These are phyloP conservation scores for Solanum arcanum DNA, from an alignment of 257 asterid genomes.

Conservation along the genomic window DNA sequence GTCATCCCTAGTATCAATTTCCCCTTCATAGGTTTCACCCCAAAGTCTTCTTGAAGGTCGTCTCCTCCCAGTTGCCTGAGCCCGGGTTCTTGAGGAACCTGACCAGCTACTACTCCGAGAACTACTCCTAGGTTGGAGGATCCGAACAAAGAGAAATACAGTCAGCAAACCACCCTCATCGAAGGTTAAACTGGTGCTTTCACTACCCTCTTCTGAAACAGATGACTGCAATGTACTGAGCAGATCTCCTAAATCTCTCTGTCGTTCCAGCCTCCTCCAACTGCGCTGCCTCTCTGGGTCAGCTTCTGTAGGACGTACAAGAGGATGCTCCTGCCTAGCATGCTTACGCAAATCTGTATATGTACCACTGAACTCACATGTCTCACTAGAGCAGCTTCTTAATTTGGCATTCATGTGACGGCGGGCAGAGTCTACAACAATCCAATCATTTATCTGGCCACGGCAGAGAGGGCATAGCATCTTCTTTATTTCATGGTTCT, in stretches of 20 bases:
- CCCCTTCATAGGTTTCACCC: slow-evolving; percentile 58
- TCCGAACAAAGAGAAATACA: slow-evolving; percentile 54
- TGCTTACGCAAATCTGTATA: slow-evolving; percentile 76
- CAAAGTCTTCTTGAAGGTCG: slow-evolving; percentile 49
- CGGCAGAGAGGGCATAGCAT: slow-evolving; percentile 76
- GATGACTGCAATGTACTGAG: slow-evolving; percentile 68
- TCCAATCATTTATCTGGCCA: slow-evolving; percentile 58
- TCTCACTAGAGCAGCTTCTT: slow-evolving; percentile 77
- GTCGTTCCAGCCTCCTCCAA: slow-evolving; percentile 79
- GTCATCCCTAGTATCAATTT: slow-evolving; percentile 32
- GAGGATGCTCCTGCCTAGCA: slow-evolving; percentile 69
- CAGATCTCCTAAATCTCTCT: slow-evolving; percentile 70
- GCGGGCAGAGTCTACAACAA: slow-evolving; percentile 66
- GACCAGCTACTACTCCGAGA: slow-evolving; percentile 38
- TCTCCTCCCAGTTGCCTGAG: slow-evolving; percentile 34
- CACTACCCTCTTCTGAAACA: slow-evolving; percentile 49
- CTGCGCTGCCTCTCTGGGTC: slow-evolving; percentile 79
- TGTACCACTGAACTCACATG: slow-evolving; percentile 61
- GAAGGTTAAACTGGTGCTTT: slow-evolving; percentile 37
- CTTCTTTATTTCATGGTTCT: slow-evolving; percentile 26
- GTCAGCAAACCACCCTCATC: slow-evolving; percentile 68
- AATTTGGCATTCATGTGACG: slow-evolving; percentile 57
- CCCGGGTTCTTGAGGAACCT: slow-evolving; percentile 35
- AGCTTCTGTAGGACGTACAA: slow-evolving; percentile 60
- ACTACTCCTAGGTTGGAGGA: slow-evolving; percentile 40